Percentiles rank a stretch among this genome's conserved stretches.
phyloP scores from a whole-genome alignment of 768 basidiomycete genomes.

The Xerocomellus dryophilus region DNA sequence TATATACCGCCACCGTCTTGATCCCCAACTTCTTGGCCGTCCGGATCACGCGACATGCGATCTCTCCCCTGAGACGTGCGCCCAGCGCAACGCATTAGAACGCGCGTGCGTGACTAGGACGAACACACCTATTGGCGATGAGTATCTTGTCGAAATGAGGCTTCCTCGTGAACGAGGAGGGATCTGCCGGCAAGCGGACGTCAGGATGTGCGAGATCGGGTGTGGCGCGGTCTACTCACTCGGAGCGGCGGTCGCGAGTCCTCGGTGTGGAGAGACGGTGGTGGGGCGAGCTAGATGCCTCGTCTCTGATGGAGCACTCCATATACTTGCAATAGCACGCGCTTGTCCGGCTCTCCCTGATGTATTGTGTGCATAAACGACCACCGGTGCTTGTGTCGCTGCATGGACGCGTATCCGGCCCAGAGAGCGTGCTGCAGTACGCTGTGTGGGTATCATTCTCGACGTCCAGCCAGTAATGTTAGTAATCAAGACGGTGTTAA shows the following conservation, averaged over 20 bases:
- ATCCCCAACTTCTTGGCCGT: constrained; percentile 87
- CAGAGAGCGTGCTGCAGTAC: constrained; percentile 26
- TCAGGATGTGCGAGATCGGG: background rate
- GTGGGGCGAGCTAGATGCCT: background rate
- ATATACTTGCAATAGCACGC: constrained; percentile 2
- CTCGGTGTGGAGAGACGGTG: background rate
- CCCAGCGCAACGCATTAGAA: background rate
- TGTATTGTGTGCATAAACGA: constrained; percentile 6
- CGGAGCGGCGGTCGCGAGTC: constrained; percentile 15
- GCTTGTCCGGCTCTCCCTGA: constrained; percentile 7
- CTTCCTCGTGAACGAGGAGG: constrained; percentile 18
- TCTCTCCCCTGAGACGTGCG: constrained; percentile 68
- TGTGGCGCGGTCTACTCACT: constrained; percentile 13
- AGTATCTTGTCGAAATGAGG: constrained; percentile 89
- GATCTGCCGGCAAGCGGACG: background rate
- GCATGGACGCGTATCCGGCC: constrained; percentile 18
- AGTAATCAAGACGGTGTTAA: background rate
- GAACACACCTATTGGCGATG: constrained; percentile 72
- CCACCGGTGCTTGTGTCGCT: constrained; percentile 4
- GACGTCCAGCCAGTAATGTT: background rate
- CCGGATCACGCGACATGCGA: constrained; percentile 91
- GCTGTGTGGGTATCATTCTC: constrained; percentile 33
- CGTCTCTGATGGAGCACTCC: background rate
- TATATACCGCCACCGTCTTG: constrained; percentile 89
- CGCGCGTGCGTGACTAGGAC: background rate